Base-by-base conservation (phyloP, 352 stramenopile genomes). In the Saprolegnia diclina region DNA sequence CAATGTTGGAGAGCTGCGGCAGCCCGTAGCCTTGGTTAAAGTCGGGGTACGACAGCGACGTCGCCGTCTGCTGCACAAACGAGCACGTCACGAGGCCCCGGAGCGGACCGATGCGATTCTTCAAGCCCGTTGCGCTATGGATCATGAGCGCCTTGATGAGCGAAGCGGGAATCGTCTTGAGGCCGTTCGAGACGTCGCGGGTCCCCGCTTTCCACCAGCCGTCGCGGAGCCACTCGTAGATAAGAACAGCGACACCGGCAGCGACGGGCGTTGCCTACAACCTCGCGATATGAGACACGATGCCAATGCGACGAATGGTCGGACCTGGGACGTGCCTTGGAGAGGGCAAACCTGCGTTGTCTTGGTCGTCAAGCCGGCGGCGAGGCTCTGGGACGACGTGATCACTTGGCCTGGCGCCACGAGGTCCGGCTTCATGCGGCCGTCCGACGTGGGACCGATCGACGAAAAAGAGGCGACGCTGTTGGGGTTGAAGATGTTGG, bases 381-480 rank as follows among this genome's bases (percentile, higher is more conserved):
- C 69, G 55, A 82, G 74, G 10, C 87, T 92, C 55, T 84, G 77
- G 56, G 86, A 90, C 24, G 88, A 96, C 18, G 80, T 77, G 13
- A 96, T 71, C 24, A 81, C 77, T 79, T 94, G 92, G 16, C 90
- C 90, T 0, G 90, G 90, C 1, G 85, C 87, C 6, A 96, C 80
- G 19, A 97, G 75, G 26, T 97, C 90, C 14, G 90, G 90, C 72
- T 97, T 97, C 50, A 96, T 74, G 24, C 89, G 79, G 6, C 81
- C 81, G 72, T 97, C 88, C 0, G 76, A 80, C 2, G 89, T 96
- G 1, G 88, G 88, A 0, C 89, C 90, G 16, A 76, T 75, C 18
- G 83, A 94, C 14, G 83, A 94, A 72, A 97, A 97, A 18, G 79
- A 88, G 16, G 88, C 87, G 6, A 97, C 79, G 1, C 87, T 88